phyloP scores from a whole-genome alignment of 2,329 filamentous ascomycete species.

The Aulographum hederae region DNA sequence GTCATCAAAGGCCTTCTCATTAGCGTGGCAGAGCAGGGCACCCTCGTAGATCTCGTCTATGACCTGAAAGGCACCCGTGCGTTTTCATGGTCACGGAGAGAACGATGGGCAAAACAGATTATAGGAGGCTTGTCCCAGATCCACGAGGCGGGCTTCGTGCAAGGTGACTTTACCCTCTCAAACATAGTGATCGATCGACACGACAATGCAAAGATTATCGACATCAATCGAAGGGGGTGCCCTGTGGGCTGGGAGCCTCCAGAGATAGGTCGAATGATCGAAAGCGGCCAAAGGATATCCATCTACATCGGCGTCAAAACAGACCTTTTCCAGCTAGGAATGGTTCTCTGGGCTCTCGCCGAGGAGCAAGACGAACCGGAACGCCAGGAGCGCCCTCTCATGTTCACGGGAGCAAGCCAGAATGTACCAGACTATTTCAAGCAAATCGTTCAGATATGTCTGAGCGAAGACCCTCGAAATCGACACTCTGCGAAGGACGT shows the following conservation, averaged over 20 bases:
- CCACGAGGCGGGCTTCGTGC: conserved; percentile 89
- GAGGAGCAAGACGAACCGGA: conserved; percentile 84
- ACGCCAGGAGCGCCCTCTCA: conserved; percentile 50
- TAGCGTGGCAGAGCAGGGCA: conserved; percentile 68
- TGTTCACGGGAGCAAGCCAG: conserved; percentile 8
- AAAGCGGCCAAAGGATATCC: conserved; percentile 73
- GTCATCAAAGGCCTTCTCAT: conserved; percentile 79
- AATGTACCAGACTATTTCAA: conserved; percentile 65
- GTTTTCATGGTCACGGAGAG: conserved; percentile 52
- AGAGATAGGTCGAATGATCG: conserved; percentile 69
- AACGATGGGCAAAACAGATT: conserved; percentile 83
- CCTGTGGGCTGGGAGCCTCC: conserved; percentile 96
- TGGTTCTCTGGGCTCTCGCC: conserved; percentile 89
- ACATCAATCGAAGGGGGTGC: conserved; percentile 94
- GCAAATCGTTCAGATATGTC: conserved; percentile 55
- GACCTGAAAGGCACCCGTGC: conserved; percentile 41
- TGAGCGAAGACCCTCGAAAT: conserved; percentile 54
- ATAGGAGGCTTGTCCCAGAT: conserved; percentile 79
- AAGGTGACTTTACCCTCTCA: conserved; percentile 91
- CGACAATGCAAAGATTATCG: conserved; percentile 87
- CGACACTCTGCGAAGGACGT: conserved; percentile 58
- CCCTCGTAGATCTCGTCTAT: conserved; percentile 80
- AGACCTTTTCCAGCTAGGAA: conserved; percentile 86
- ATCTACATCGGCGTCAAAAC: conserved; percentile 99
- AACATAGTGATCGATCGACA: conserved; percentile 85